Base-by-base conservation (phyloP, 768 basidiomycete genomes). In the Asterophora parasitica region DNA sequence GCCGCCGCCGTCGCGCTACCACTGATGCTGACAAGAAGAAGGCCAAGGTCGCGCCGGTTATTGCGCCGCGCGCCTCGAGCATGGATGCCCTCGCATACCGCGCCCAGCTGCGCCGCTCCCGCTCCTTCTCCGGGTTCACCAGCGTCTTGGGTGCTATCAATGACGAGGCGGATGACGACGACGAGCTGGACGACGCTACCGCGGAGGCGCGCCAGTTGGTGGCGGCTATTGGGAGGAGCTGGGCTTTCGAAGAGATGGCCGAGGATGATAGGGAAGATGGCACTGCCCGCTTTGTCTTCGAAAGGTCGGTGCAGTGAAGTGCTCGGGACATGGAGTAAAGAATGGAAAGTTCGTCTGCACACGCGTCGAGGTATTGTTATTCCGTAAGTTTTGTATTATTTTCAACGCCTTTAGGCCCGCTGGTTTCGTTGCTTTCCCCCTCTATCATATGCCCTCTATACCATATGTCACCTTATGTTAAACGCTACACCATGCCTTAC, bases 41-140 rank as follows among this genome's bases (percentile, higher is more conserved):
- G 4, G 16, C 4, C 10, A 7, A 26, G 11, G 15, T 11, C 31
- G 13, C 28, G 2, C 16, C 30, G 11, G 13, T 42, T 26, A 15
- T 3, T 43, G 3, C 44, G 28, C 23, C 52, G 17, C 42, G 48
- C 42, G 7, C 31, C 35, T 33, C 40, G 19, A 32, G 20, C 12
- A 46, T 16, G 4, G 26, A 44, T 15, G 37, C 33, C 4, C 9
- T 44, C 9, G 20, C 40, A 10, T 37, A 37, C 13, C 43, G 37
- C 9, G 34, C 49, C 10, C 44, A 44, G 13, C 34, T 58, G 19
- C 52, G 41, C 15, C 52, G 46, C n/a, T 54, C 57, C 0, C 50
- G 50, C 12, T 58, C 57, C 3, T 56, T 58, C 42, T 53, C 52
- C 0, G 57, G 49, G 1, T 56, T 54, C 43, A 46, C 55, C 4